These are phyloP conservation scores for Pythium pyrilobum DNA, from an alignment of 352 stramenopile genomes.

Conservation along the genomic window DNA sequence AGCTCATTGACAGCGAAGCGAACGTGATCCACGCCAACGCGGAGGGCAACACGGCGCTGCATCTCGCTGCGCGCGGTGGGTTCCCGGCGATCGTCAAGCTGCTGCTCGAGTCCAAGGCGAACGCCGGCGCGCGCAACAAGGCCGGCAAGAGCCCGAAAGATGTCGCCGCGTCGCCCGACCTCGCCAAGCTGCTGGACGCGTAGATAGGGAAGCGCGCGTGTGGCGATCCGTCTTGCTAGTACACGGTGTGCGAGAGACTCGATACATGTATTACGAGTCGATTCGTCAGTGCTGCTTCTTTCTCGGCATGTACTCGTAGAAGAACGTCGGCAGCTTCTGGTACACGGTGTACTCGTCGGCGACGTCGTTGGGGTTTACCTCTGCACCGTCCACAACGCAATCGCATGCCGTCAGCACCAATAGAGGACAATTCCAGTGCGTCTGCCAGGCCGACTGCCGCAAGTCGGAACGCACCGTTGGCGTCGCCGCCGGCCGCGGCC, in stretches of 20 bases:
- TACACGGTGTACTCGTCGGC: constrained; percentile 81
- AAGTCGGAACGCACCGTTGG: constrained; percentile 15
- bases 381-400: constrained; percentile 11
- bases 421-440: no score
- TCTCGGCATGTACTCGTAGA: constrained; percentile 81
- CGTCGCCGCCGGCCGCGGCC: constrained; percentile 14
- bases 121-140: constrained; percentile 59
- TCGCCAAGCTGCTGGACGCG: constrained; percentile 57
- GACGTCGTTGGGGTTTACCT: constrained; percentile 62
- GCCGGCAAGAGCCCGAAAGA: constrained; percentile 71
- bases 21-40: constrained; percentile 53
- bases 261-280: neutral
- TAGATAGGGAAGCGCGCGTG: no score
- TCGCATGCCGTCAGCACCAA: neutral
- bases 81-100: constrained; percentile 68
- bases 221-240: no score
- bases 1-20: constrained; percentile 82
- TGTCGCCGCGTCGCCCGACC: constrained; percentile 51
- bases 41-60: constrained; percentile 82
- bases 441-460: no score
- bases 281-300: constrained; percentile 44
- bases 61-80: constrained; percentile 75
- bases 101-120: constrained; percentile 52
- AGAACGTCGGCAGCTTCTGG: constrained; percentile 83
- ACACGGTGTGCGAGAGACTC: neutral